Evolutionary conservation across 1,139 yeast genomes (phyloP).

Genomic region (Yamadazyma atlantica): DNA sequence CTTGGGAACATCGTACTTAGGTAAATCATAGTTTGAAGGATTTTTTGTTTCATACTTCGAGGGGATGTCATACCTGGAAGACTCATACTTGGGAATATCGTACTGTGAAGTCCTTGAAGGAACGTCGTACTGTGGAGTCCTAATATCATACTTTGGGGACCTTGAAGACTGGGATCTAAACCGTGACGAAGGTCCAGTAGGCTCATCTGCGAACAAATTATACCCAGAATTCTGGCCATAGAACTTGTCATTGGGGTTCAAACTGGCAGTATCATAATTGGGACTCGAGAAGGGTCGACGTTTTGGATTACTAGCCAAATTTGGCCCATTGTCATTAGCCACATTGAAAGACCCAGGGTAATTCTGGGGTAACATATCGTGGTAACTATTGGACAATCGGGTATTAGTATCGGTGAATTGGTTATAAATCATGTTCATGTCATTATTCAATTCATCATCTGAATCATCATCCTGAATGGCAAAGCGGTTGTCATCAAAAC

Average conservation of each 20-base stretch:
- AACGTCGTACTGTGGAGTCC: not conserved
- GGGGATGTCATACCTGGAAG: not conserved
- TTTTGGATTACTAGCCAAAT: not conserved
- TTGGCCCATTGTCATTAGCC: slow-evolving; percentile 4
- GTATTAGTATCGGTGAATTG: slow-evolving; percentile 12
- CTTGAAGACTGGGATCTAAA: too few relatives aligned
- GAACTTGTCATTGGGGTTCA: not conserved
- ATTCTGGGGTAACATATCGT: slow-evolving; percentile 13
- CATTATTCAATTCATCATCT: slow-evolving; percentile 25
- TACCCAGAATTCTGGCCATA: slow-evolving; percentile 1
- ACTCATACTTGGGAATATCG: not conserved
- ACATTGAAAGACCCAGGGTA: slow-evolving; percentile 22
- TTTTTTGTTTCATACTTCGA: not conserved
- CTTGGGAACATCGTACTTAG: not conserved
- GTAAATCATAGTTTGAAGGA: not conserved
- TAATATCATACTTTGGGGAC: slow-evolving; percentile 1
- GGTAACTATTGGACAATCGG: slow-evolving; percentile 6
- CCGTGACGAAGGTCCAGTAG: not conserved
- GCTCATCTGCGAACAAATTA: slow-evolving; percentile 1
- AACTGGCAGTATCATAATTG: not conserved
- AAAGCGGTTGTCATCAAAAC: too few relatives aligned
- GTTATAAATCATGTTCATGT: slow-evolving; percentile 14
- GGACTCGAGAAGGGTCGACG: not conserved
- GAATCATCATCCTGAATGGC: slow-evolving; percentile 18
- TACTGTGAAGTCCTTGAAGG: not conserved